phyloP scores from a whole-genome alignment of 2,329 filamentous ascomycete species.

The Podosphaera aphanis region DNA sequence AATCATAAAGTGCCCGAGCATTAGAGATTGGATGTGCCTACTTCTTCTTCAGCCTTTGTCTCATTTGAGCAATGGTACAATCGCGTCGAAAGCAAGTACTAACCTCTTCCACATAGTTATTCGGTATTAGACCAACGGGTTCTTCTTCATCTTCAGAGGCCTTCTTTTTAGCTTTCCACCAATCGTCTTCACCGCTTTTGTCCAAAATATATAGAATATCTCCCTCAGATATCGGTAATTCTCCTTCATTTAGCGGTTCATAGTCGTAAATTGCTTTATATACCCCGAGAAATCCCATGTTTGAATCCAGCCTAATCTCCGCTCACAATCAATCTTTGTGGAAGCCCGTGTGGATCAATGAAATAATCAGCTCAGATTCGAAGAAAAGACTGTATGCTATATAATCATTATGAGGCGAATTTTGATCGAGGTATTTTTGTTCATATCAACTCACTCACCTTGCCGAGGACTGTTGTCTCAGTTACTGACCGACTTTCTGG shows the following conservation, averaged over 20 bases:
- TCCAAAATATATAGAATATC: constrained; percentile 70
- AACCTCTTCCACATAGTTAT: constrained; percentile 90
- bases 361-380: no score
- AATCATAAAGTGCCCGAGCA: constrained; percentile 93
- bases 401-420: no score
- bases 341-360: no score
- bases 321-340: no score
- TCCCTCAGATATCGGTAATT: constrained; percentile 65
- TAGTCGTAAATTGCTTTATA: constrained; percentile 89
- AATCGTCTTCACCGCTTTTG: constrained; percentile 47
- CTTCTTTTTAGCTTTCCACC: constrained; percentile 41
- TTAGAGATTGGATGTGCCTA: constrained; percentile 42
- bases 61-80: not conserved
- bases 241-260: constrained; percentile 60
- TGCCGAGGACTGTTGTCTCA: no score
- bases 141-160: constrained; percentile 19
- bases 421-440: no score
- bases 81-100: constrained; percentile 13
- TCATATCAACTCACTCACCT: no score
- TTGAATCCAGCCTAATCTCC: constrained; percentile 2
- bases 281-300: constrained; percentile 79
- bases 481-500: no score
- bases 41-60: constrained; percentile 5
- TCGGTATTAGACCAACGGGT: constrained; percentile 37
- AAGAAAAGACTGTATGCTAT: no score